phyloP scores from a whole-genome alignment of 1,139 yeast genomes.

The Saccharomyces hybrid region DNA sequence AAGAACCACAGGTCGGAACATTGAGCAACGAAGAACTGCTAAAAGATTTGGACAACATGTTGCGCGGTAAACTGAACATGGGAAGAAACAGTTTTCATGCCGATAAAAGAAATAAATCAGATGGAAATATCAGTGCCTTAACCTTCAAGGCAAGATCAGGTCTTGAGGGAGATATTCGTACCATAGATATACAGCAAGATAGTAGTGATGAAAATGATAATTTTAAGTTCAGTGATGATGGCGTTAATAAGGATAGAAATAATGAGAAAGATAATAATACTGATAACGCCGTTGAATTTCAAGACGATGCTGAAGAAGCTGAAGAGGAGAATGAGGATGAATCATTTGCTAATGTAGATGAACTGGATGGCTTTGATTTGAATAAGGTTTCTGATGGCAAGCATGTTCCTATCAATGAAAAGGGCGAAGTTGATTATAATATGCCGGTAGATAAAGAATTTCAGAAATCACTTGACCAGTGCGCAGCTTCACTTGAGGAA shows the following conservation, averaged over 20 bases:
- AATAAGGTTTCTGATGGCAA: background rate
- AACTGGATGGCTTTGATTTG: slow-evolving; percentile 29
- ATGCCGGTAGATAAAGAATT: slow-evolving; percentile 33
- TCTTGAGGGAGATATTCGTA: slow-evolving; percentile 10
- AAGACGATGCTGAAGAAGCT: slow-evolving; percentile 14
- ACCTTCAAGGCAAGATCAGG: slow-evolving; percentile 10
- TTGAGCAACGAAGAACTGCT: background rate
- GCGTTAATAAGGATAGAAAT: background rate
- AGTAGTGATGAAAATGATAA: slow-evolving; percentile 2
- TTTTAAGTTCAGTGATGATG: background rate
- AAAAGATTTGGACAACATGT: slow-evolving; percentile 20
- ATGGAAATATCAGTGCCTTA: slow-evolving; percentile 4
- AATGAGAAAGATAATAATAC: slow-evolving; percentile 7
- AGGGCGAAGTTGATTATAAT: slow-evolving; percentile 29
- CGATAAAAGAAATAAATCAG: slow-evolving; percentile 7
- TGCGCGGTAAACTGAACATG: slow-evolving; percentile 20
- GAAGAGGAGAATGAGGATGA: slow-evolving; percentile 28
- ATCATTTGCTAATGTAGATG: slow-evolving; percentile 32
- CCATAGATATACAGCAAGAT: slow-evolving; percentile 5
- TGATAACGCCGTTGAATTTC: slow-evolving; percentile 4
- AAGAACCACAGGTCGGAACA: background rate
- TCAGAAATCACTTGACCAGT: slow-evolving; percentile 31
- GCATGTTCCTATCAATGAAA: background rate
- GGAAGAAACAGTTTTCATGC: slow-evolving; percentile 6
- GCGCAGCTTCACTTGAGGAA: slow-evolving; percentile 32